Base-by-base conservation (phyloP, 108 stramenopile genomes). In the Fragilaria crotonensis region DNA sequence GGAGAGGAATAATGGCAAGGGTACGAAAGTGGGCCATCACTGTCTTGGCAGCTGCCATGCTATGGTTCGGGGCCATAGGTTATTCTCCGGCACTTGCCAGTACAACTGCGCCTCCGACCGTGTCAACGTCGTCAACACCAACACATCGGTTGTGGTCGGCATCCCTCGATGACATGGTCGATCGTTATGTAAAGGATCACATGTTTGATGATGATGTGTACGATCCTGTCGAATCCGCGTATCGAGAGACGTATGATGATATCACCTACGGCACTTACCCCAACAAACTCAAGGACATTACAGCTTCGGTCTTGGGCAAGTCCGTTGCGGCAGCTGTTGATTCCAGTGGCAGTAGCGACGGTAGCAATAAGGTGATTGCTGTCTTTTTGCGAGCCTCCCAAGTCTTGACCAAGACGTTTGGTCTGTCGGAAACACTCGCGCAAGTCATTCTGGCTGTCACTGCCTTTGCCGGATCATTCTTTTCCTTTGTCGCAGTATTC, bases 171-270 rank as follows among this genome's bases (percentile, higher is more conserved):
- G 53, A 74, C 55, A 73, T 90, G 27, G 78, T 87, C 41, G 82
- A 85, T 30, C 27, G 52, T 9, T 92, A 92, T 54, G 76, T 92
- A 20, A 56, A 75, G 48, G 59, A 81, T 26, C 78, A 81, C 55
- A 81, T 92, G 76, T 92, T 92, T 60, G 69, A 76, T 47, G 84
- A 88, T 61, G 90, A 92, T 48, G 71, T 28, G 25, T 86, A 80
- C 57, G 84, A 92, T 69, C 82, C 84, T 25, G 73, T 86, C 3
- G 83, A 84, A 67, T 85, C 84, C 0, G 62, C 82, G 25, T 92
- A 92, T 54, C 80, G 83, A 29, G 90, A 92, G 54, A 76, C 75
- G 5, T 72, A 60, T 27, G 50, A 62, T 7, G 71, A 81, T 60
- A 66, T 70, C 59, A 64, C 41, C 7, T 36, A 60, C 0, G 26